phyloP scores from a whole-genome alignment of 768 basidiomycete genomes.

The Lactifluus pinguis region DNA sequence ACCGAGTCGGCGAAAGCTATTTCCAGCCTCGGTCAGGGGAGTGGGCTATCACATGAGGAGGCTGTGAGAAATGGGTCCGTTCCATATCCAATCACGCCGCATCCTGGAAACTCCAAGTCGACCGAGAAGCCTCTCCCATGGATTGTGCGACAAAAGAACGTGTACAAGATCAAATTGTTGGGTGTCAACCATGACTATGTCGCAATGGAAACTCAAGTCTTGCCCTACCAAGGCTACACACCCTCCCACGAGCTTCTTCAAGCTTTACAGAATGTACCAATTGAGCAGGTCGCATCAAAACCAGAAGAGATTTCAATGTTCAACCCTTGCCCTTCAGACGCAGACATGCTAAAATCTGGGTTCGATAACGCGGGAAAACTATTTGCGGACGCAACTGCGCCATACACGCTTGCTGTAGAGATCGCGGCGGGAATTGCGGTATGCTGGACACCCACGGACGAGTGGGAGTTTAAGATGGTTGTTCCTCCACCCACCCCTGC shows the following conservation, averaged over 20 bases:
- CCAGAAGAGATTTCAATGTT: conserved; percentile 36
- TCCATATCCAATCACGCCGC: conserved; percentile 7
- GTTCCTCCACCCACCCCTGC: conserved; percentile 24
- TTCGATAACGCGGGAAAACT: conserved; percentile 17
- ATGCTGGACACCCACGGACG: conserved; percentile 67
- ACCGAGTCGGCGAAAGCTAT: not conserved
- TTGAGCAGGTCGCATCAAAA: conserved; percentile 19
- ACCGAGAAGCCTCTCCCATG: conserved; percentile 33
- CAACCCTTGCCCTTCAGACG: conserved; percentile 37
- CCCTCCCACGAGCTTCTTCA: conserved; percentile 45
- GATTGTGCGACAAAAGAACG: conserved; percentile 48
- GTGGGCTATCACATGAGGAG: not conserved
- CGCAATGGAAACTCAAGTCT: conserved; percentile 46
- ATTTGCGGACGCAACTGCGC: conserved; percentile 47
- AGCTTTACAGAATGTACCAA: conserved; percentile 28
- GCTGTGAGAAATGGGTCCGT: not conserved
- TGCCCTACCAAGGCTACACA: conserved; percentile 68
- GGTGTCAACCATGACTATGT: conserved; percentile 42
- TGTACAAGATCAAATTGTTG: conserved; percentile 63
- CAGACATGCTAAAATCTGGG: not conserved
- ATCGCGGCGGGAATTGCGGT: conserved; percentile 53
- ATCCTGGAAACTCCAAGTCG: conserved; percentile 2
- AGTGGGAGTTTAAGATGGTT: conserved; percentile 53
- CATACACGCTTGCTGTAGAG: conserved; percentile 65
- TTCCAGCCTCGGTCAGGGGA: not conserved